Evolutionary conservation across 2,329 filamentous ascomycete species (phyloP).

Genomic region (Coniochaeta sp.): DNA sequence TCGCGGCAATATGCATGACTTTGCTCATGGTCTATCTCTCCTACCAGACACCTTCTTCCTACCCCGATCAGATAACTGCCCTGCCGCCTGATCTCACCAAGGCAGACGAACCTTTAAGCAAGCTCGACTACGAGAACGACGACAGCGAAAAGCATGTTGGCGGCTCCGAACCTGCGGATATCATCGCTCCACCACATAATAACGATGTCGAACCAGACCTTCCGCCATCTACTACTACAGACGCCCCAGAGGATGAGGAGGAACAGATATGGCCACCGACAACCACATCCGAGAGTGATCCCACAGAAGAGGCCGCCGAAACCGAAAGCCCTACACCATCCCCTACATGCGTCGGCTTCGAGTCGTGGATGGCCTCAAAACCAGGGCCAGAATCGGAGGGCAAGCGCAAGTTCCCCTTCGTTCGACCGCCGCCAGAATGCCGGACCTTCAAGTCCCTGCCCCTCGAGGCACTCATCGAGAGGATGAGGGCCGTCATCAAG

Average conservation of each 20-base stretch:
- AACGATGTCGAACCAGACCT: neutral
- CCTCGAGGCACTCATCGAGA: conserved; percentile 59
- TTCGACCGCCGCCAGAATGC: conserved; percentile 57
- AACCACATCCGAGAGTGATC: neutral
- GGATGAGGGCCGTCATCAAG: conserved; percentile 30
- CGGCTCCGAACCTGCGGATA: neutral
- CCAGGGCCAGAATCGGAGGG: conserved; percentile 21
- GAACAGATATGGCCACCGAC: neutral
- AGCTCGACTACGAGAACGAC: neutral
- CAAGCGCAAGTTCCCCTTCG: conserved; percentile 21
- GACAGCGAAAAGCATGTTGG: neutral
- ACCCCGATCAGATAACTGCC: neutral
- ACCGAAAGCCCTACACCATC: neutral
- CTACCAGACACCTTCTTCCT: conserved; percentile 9
- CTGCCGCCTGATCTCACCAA: conserved; percentile 3
- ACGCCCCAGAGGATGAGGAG: neutral
- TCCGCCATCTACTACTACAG: neutral
- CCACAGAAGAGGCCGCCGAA: neutral
- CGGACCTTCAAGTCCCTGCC: conserved; percentile 63
- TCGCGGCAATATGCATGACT: conserved; percentile 11
- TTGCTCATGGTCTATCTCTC: conserved; percentile 12
- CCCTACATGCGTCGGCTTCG: conserved; percentile 14
- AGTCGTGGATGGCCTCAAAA: conserved; percentile 14
- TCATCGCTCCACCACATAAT: neutral
- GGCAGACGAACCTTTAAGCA: neutral